Evolutionary conservation across 208 protist genomes (phyloP).

Genomic region (Leishmania gerbilli): DNA sequence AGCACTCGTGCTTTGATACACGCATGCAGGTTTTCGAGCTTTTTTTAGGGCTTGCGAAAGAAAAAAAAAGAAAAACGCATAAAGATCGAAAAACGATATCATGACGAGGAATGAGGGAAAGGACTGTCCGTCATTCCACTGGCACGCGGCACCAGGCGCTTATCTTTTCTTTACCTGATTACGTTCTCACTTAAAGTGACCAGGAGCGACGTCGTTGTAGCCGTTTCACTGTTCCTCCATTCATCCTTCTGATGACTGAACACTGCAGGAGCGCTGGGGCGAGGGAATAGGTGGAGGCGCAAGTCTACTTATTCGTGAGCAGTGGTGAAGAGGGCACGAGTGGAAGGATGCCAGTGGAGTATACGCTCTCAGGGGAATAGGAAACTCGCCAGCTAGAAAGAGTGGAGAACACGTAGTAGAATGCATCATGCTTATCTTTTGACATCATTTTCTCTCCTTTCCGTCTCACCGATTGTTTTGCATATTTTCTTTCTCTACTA

Average conservation of each 20-base stretch:
- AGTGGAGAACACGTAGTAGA: background rate
- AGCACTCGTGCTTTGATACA: background rate
- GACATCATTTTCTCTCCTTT: background rate
- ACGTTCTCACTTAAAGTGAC: background rate
- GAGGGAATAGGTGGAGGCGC: background rate
- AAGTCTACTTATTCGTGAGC: background rate
- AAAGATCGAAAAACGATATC: background rate
- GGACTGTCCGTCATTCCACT: background rate
- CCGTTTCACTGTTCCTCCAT: no score
- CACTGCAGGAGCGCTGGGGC: background rate
- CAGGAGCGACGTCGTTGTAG: background rate
- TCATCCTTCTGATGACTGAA: background rate
- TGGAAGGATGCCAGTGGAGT: background rate
- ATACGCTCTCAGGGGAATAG: background rate
- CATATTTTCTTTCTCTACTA: background rate
- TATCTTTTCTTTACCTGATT: background rate
- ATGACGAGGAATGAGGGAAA: background rate
- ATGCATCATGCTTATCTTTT: background rate
- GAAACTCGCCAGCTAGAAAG: background rate
- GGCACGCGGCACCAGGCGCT: background rate
- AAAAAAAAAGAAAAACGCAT: background rate
- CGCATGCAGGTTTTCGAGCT: background rate
- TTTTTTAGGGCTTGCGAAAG: background rate
- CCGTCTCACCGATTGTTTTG: background rate
- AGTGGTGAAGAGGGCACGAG: background rate